These are phyloP conservation scores for sweet orange (Citrus sinensis) DNA, from an alignment of 345 rosid genomes.

Conservation along the genomic window DNA sequence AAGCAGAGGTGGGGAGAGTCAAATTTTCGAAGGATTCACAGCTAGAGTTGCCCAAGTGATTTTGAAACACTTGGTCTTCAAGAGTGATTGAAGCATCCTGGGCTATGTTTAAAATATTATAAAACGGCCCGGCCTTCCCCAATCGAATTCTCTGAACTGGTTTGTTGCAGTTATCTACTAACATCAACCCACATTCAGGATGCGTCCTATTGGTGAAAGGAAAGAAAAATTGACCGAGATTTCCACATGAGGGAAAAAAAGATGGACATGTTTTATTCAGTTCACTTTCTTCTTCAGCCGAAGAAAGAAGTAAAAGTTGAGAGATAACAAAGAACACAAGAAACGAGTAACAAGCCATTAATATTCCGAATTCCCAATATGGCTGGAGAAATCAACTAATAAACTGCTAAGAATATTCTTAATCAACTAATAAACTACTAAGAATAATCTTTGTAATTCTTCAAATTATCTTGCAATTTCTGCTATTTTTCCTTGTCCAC, in stretches of 20 bases:
- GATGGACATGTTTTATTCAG: background rate
- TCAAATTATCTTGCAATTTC: no score
- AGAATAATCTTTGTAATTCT: background rate
- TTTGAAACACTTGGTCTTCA: constrained; percentile 13
- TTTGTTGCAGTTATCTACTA: constrained; percentile 21
- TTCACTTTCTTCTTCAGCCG: background rate
- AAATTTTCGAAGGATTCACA: constrained; percentile 26
- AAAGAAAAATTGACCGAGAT: background rate
- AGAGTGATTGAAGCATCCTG: constrained; percentile 21
- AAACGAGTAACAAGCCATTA: background rate
- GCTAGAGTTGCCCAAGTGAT: background rate
- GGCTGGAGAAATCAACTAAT: no score
- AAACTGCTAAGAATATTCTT: no score
- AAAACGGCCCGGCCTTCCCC: constrained; percentile 22
- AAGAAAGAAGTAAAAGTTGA: background rate
- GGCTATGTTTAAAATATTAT: constrained; percentile 18
- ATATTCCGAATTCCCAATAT: no score
- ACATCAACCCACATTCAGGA: constrained; percentile 29
- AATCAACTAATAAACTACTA: no score
- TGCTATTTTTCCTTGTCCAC: no score
- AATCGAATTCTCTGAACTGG: constrained; percentile 25
- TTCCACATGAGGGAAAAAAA: constrained; percentile 10
- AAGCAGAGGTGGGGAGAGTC: constrained; percentile 27
- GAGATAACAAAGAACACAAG: background rate
- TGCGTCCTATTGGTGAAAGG: constrained; percentile 9